Conservation (phyloP, 148 eudicot genomes). For the Chenopodium formosanum region DNA sequence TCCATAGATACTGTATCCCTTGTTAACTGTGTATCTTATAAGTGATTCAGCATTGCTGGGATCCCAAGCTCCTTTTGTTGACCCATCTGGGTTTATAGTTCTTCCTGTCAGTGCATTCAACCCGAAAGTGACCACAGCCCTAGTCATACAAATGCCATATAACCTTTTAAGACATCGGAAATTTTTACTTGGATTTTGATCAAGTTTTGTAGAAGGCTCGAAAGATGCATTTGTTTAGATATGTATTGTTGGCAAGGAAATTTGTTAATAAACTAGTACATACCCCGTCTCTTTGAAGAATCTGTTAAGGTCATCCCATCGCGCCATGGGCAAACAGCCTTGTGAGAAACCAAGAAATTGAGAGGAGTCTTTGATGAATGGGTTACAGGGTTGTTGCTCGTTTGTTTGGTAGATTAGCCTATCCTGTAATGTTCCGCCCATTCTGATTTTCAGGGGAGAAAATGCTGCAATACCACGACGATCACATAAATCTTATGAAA, state of each 20-base stretch:
- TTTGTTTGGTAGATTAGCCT: slow-evolving; percentile 47
- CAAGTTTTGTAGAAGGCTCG: background rate
- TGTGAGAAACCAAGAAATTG: slow-evolving; percentile 46
- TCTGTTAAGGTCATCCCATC: slow-evolving; percentile 62
- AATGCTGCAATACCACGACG: slow-evolving; percentile 46
- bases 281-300: slow-evolving; percentile 67
- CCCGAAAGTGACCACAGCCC: slow-evolving; percentile 70
- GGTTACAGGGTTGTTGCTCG: slow-evolving; percentile 38
- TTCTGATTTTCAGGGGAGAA: slow-evolving; percentile 64
- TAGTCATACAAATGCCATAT: slow-evolving; percentile 24
- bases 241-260: background rate
- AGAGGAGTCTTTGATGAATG: slow-evolving; percentile 31
- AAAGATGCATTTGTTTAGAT: background rate
- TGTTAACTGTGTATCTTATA: slow-evolving; percentile 50
- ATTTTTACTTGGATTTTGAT: background rate
- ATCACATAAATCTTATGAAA: background rate
- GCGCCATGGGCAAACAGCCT: slow-evolving; percentile 63
- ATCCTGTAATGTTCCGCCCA: slow-evolving; percentile 79
- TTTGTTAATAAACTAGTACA: background rate
- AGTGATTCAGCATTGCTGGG: slow-evolving; percentile 67
- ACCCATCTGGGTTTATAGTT: slow-evolving; percentile 36
- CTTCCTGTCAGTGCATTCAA: slow-evolving; percentile 66
- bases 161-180: background rate
- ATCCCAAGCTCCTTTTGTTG: slow-evolving; percentile 62
- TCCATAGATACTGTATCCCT: slow-evolving; percentile 54